These are phyloP conservation scores for Lagerstroemia speciosa DNA, from an alignment of 345 rosid species.

Conservation along the genomic window DNA sequence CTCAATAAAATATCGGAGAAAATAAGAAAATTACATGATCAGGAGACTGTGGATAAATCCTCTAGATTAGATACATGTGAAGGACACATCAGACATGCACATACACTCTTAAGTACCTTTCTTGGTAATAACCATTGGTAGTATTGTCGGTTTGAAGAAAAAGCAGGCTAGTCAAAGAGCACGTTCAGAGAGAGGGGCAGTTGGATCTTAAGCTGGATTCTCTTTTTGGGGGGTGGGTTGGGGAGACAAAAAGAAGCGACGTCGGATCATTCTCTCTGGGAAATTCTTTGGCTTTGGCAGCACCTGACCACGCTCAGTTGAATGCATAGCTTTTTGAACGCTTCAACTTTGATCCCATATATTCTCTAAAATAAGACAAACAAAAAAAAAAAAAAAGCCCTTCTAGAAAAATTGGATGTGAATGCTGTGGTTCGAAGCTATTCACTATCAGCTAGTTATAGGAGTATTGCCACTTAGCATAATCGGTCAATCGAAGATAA, in stretches of 20 bases:
- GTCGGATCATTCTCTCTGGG: background rate
- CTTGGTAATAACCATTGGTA: background rate
- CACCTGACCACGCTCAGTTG: background rate
- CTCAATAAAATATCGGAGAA: too few relatives aligned
- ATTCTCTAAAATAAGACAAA: background rate
- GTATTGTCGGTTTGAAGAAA: background rate
- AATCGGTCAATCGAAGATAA: too few relatives aligned
- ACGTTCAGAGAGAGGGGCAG: background rate
- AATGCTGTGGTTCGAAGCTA: background rate
- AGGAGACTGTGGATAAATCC: too few relatives aligned
- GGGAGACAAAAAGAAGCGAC: constrained; percentile 2
- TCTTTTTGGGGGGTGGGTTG: background rate
- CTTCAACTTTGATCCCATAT: background rate
- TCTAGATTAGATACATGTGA: too few relatives aligned
- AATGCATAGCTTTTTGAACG: background rate
- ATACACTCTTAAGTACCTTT: too few relatives aligned
- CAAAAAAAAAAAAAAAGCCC: background rate
- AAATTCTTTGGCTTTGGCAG: background rate
- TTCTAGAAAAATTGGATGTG: background rate
- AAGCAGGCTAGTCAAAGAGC: background rate
- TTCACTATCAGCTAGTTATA: background rate
- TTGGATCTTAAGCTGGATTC: background rate
- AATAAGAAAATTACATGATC: too few relatives aligned
- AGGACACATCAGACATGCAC: too few relatives aligned
- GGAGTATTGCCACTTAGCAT: too few relatives aligned